Conservation (phyloP, 148 eudicot genomes). For the Vaccinium macrocarpon region DNA sequence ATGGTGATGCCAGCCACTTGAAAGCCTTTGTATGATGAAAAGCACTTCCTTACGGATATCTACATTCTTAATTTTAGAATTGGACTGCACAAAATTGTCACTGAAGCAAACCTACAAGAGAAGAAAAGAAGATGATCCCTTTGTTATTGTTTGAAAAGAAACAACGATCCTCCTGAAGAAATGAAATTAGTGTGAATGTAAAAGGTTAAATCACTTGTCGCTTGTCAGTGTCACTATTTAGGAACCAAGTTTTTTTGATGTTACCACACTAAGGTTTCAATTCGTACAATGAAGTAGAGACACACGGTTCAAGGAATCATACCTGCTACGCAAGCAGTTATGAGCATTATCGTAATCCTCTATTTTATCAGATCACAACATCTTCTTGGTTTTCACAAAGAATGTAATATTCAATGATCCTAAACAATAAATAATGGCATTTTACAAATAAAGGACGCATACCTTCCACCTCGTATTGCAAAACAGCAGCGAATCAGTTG, state of each 20-base stretch:
- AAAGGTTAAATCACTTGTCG: neutral
- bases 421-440: neutral
- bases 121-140: neutral
- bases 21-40: constrained; percentile 32
- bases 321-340: neutral
- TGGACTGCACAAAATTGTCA: constrained; percentile 31
- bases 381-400: neutral
- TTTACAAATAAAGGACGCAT: neutral
- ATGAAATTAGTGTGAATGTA: neutral
- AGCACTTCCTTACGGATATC: constrained; percentile 28
- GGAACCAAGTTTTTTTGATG: neutral
- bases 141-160: neutral
- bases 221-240: neutral
- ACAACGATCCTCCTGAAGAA: neutral
- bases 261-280: neutral
- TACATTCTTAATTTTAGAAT: constrained; percentile 9
- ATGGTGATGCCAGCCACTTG: constrained; percentile 18
- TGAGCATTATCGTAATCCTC: neutral
- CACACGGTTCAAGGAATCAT: neutral
- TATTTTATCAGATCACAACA: neutral
- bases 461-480: constrained; percentile 50
- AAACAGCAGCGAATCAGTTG: constrained; percentile 24
- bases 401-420: neutral
- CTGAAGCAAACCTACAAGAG: constrained; percentile 33
- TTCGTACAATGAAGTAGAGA: neutral